A percentile compares a stretch with the other conserved stretches of the same genome.
Conservation (phyloP, 257 asterid genomes). For the Ligustrum vulgare region DNA sequence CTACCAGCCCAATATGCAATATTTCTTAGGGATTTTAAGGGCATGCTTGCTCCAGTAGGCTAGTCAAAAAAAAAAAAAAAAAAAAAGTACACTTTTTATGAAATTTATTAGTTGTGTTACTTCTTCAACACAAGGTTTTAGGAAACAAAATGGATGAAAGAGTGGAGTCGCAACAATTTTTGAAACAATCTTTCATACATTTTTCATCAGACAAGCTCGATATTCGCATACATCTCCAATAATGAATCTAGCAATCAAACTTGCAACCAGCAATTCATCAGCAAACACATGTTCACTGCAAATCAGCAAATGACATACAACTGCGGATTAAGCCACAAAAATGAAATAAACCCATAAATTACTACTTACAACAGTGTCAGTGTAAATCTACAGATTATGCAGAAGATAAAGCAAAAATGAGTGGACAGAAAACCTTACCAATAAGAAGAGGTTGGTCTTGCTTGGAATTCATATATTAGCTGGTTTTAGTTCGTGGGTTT, state of each 20-base stretch:
- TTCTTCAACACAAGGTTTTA: not conserved
- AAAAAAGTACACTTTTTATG: too few relatives aligned
- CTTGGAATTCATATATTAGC: constrained; percentile 3
- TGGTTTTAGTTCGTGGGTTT: not conserved
- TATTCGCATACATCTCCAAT: too few relatives aligned
- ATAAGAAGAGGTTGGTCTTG: not conserved
- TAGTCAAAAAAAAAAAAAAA: too few relatives aligned
- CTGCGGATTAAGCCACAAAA: not conserved
- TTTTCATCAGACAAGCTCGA: not conserved
- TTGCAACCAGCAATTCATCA: not conserved
- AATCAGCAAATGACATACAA: not conserved
- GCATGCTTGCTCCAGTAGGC: not conserved
- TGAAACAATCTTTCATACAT: not conserved
- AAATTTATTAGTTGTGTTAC: not conserved
- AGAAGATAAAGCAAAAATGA: constrained; percentile 6
- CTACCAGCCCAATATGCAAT: too few relatives aligned
- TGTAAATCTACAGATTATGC: not conserved
- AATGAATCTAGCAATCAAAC: not conserved
- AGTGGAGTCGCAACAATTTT: too few relatives aligned
- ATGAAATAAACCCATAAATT: not conserved
- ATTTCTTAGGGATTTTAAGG: not conserved
- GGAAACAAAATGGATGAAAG: too few relatives aligned
- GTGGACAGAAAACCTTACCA: constrained; percentile 10
- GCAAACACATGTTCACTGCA: not conserved
- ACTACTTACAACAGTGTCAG: not conserved